Evolutionary conservation across 257 asterid species (phyloP).

Genomic region (Solanum chmielewskii): DNA sequence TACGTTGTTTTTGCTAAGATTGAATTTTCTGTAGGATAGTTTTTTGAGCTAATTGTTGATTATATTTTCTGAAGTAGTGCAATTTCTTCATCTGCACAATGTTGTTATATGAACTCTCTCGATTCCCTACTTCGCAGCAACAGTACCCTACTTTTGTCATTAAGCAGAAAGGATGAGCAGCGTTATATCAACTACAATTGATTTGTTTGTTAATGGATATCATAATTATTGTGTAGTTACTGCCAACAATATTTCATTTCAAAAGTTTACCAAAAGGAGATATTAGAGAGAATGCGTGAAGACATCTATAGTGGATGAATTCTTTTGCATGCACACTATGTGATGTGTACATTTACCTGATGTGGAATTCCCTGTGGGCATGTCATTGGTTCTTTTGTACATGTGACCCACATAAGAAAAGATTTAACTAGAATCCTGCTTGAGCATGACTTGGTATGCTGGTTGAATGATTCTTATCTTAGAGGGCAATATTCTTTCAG

Average conservation of each 20-base stretch:
- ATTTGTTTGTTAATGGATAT: neutral
- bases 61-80: neutral
- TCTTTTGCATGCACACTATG: neutral
- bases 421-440: neutral
- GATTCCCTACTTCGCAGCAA: neutral
- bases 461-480: neutral
- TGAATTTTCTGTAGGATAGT: neutral
- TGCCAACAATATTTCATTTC: neutral
- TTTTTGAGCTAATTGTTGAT: neutral
- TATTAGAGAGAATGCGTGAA: neutral
- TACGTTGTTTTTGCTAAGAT: conserved; percentile 8
- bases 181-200: neutral
- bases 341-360: neutral
- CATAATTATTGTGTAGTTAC: neutral
- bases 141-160: neutral
- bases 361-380: neutral
- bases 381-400: neutral
- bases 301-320: neutral
- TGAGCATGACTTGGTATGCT: neutral
- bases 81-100: neutral
- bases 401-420: neutral
- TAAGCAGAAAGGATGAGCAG: neutral
- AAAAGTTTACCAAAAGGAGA: neutral
- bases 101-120: neutral
- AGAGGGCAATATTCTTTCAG: conserved; percentile 19